Conservation (phyloP, 75 land plant genomes). For the Cryptomeria japonica region DNA sequence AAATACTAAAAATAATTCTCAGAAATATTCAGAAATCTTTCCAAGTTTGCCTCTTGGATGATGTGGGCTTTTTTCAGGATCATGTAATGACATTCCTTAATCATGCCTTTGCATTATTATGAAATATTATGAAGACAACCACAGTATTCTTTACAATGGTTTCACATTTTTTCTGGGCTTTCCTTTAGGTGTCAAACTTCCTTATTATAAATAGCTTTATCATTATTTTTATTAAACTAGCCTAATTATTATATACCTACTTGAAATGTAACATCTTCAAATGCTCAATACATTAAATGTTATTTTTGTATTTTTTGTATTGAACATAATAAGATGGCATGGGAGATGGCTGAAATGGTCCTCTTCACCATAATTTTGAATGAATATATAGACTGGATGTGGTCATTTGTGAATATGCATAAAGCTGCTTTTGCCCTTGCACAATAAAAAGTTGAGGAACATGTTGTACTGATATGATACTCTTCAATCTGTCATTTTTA, state of each 20-base stretch:
- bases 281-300: background rate
- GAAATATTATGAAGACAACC: too few species aligned
- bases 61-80: too few species aligned
- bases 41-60: too few species aligned
- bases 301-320: background rate
- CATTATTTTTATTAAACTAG: too few species aligned
- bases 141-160: too few species aligned
- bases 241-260: background rate
- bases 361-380: background rate
- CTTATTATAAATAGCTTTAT: too few species aligned
- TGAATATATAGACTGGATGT: background rate
- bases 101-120: too few species aligned
- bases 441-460: background rate
- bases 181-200: too few species aligned
- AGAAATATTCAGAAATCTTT: too few species aligned
- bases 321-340: background rate
- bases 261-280: background rate
- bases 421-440: background rate
- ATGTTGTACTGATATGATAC: background rate
- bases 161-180: too few species aligned
- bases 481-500: slow-evolving; percentile 14
- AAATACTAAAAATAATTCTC: too few species aligned
- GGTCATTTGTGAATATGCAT: slow-evolving; percentile 1
- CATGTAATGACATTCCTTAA: too few species aligned
- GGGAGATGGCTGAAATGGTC: background rate